Percentiles rank a stretch among this genome's conserved stretches.
Conservation (phyloP, 495 filamentous ascomycete genomes). For the Talaromyces liani region DNA sequence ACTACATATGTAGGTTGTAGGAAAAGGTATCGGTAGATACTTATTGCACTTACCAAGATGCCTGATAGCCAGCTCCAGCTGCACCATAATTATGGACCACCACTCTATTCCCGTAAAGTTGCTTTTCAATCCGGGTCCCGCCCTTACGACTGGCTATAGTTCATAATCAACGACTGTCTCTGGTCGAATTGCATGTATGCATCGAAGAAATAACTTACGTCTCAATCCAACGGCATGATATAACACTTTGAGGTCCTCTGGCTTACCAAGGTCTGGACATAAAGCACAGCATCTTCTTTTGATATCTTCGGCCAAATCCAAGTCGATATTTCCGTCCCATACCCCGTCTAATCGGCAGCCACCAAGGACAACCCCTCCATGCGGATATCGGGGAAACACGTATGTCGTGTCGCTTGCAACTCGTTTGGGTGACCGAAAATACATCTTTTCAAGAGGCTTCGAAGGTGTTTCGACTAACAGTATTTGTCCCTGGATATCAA, state of each 20-base stretch:
- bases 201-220: conserved; percentile 4
- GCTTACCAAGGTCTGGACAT: conserved; percentile 5
- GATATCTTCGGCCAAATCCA: conserved; percentile 7
- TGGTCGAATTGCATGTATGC: not conserved
- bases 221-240: conserved; percentile 5
- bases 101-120: conserved; percentile 13
- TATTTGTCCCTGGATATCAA: too few species aligned
- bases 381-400: conserved; percentile 3
- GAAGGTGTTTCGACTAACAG: too few species aligned
- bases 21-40: not conserved
- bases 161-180: too few species aligned
- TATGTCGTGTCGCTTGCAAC: conserved; percentile 4
- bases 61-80: conserved; percentile 14
- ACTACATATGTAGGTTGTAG: not conserved
- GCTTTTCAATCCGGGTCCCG: conserved; percentile 24
- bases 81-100: conserved; percentile 30
- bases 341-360: conserved; percentile 2
- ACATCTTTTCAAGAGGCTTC: conserved; percentile 3
- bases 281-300: conserved; percentile 8
- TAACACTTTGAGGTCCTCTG: conserved; percentile 5
- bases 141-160: conserved; percentile 16
- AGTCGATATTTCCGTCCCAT: conserved; percentile 7
- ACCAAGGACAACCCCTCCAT: conserved; percentile 7
- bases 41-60: conserved; percentile 7
- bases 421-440: conserved; percentile 4